These are phyloP conservation scores for Aspergillus sclerotioniger DNA, from an alignment of 495 filamentous ascomycete species.

Conservation along the genomic window DNA sequence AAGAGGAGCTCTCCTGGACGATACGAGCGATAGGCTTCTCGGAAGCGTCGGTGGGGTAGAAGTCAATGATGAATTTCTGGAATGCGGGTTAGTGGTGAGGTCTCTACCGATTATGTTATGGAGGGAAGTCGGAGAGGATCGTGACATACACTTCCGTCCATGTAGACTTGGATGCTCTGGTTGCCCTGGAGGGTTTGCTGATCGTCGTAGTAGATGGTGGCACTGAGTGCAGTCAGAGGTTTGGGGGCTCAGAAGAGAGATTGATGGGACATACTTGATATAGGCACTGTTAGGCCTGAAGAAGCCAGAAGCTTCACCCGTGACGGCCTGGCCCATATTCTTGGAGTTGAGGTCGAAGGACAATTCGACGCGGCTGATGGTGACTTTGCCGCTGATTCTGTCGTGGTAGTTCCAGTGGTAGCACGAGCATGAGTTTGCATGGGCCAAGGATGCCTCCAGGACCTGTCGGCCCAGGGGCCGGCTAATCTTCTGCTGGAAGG, in stretches of 20 bases:
- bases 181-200: slow-evolving; percentile 1
- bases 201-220: slow-evolving; percentile 4
- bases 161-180: slow-evolving; percentile 1
- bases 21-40: slow-evolving; percentile 8
- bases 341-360: slow-evolving; percentile 2
- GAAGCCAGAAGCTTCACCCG: background rate
- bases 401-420: slow-evolving; percentile 8
- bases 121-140: background rate
- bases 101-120: too few relatives aligned
- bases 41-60: slow-evolving; percentile 2
- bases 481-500: slow-evolving; percentile 2
- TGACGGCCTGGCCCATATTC: slow-evolving; percentile 2
- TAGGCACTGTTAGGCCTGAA: background rate
- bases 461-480: slow-evolving; percentile 4
- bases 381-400: background rate
- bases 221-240: background rate
- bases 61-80: slow-evolving; percentile 9
- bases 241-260: too few relatives aligned
- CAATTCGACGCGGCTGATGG: slow-evolving; percentile 2
- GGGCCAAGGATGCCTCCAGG: background rate
- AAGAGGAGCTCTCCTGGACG: slow-evolving; percentile 2
- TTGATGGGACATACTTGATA: background rate
- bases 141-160: background rate
- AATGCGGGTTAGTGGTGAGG: background rate
- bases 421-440: background rate